phyloP scores from a whole-genome alignment of 2,329 filamentous ascomycete genomes.

The Apiospora koreana region DNA sequence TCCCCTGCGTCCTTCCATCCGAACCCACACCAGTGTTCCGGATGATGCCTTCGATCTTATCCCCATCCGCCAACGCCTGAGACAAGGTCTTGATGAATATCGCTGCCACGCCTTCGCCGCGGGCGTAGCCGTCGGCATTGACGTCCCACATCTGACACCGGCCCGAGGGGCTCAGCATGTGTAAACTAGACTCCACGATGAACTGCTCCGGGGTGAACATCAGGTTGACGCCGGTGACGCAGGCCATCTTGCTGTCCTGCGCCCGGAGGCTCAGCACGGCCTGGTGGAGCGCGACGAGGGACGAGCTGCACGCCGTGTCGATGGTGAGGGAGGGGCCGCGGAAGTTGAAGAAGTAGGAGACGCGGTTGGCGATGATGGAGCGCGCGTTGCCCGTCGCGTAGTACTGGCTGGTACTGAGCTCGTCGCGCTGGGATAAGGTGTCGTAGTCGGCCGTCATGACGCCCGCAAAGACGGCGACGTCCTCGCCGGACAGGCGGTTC shows the following conservation, averaged over 20 bases:
- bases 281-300: conserved; percentile 38
- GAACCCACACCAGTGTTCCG: conserved; percentile 49
- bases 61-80: conserved; percentile 51
- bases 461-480: conserved; percentile 34
- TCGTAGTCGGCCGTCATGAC: conserved; percentile 36
- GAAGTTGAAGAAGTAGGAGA: conserved; percentile 43
- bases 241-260: conserved; percentile 41
- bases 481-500: conserved; percentile 26
- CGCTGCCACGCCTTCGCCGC: conserved; percentile 56
- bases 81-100: conserved; percentile 53
- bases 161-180: conserved; percentile 46
- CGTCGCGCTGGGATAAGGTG: conserved; percentile 29
- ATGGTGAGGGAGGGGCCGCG: conserved; percentile 40
- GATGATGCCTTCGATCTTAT: conserved; percentile 47
- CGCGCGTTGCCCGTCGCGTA: conserved; percentile 36
- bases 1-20: conserved; percentile 53
- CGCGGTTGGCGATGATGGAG: conserved; percentile 38
- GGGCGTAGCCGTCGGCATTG: conserved; percentile 55
- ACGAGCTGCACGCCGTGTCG: conserved; percentile 43
- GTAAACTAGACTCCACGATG: conserved; percentile 42
- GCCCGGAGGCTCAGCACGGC: conserved; percentile 41
- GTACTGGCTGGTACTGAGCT: conserved; percentile 28
- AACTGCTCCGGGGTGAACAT: conserved; percentile 46
- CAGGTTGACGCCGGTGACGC: conserved; percentile 45
- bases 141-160: conserved; percentile 51